Percentiles rank a stretch among this genome's conserved stretches.
Conservation (phyloP, 495 filamentous ascomycete genomes). For the Schizothecium vesticola region DNA sequence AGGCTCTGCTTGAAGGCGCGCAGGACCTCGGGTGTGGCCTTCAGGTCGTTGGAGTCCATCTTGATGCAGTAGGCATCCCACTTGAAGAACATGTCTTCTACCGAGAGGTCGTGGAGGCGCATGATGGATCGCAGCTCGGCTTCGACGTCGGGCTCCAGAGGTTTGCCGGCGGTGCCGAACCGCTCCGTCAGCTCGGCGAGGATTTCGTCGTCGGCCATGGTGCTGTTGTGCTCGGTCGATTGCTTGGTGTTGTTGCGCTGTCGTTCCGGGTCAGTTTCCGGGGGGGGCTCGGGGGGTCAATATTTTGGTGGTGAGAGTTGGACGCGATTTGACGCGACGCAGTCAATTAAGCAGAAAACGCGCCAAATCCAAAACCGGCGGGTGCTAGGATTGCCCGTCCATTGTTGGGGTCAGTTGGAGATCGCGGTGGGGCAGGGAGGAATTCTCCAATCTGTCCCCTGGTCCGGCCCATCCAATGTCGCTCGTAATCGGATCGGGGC, state of each 20-base stretch:
- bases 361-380: constrained; percentile 1
- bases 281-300: constrained; percentile 10
- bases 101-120: constrained; percentile 66
- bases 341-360: constrained; percentile 27
- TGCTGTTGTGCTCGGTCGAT: background rate
- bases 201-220: constrained; percentile 48
- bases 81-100: constrained; percentile 89
- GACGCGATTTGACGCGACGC: constrained; percentile 19
- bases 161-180: constrained; percentile 51
- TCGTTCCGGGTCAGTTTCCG: background rate
- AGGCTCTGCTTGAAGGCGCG: constrained; percentile 79
- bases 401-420: background rate
- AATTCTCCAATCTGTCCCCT: background rate
- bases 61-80: constrained; percentile 97
- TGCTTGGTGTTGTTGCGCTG: constrained; percentile 20
- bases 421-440: background rate
- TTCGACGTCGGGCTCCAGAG: constrained; percentile 64
- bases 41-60: constrained; percentile 71
- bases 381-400: background rate
- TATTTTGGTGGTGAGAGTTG: constrained; percentile 8
- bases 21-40: constrained; percentile 60
- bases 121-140: constrained; percentile 78
- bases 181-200: constrained; percentile 60
- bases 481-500: background rate
- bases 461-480: background rate